phyloP scores from a whole-genome alignment of 768 basidiomycete genomes.

The Leccinum variicolor region DNA sequence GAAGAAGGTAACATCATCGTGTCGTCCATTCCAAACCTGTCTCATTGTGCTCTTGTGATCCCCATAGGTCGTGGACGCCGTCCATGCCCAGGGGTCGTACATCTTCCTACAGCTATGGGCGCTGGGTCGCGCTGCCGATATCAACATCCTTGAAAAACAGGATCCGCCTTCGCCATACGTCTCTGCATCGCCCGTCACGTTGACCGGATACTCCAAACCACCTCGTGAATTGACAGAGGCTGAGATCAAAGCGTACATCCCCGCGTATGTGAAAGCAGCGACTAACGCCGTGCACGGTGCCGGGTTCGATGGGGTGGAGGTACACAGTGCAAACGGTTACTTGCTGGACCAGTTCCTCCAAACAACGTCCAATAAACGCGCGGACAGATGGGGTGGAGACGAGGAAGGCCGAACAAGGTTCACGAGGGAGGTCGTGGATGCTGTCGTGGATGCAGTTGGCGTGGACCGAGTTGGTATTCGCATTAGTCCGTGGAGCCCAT shows the following conservation, averaged over 20 bases:
- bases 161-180: slow-evolving; percentile 32
- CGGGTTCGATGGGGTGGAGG: slow-evolving; percentile 46
- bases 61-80: slow-evolving; percentile 50
- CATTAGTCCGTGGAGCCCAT: slow-evolving; percentile 51
- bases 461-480: slow-evolving; percentile 49
- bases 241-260: slow-evolving; percentile 31
- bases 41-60: background rate
- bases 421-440: slow-evolving; percentile 49
- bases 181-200: slow-evolving; percentile 31
- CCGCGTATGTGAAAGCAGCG: slow-evolving; percentile 29
- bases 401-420: slow-evolving; percentile 59
- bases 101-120: slow-evolving; percentile 38
- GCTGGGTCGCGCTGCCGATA: slow-evolving; percentile 46
- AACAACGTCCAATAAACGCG: background rate
- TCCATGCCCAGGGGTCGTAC: slow-evolving; percentile 46
- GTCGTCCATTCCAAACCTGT: background rate
- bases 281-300: slow-evolving; percentile 22
- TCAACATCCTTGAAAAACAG: slow-evolving; percentile 27
- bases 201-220: slow-evolving; percentile 12
- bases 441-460: slow-evolving; percentile 51
- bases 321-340: slow-evolving; percentile 43
- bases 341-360: background rate
- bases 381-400: background rate
- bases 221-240: slow-evolving; percentile 16
- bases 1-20: slow-evolving; percentile 35